These are phyloP conservation scores for Nidula niveotomentosa DNA, from an alignment of 1,284 basidiomycete species.

Conservation along the genomic window DNA sequence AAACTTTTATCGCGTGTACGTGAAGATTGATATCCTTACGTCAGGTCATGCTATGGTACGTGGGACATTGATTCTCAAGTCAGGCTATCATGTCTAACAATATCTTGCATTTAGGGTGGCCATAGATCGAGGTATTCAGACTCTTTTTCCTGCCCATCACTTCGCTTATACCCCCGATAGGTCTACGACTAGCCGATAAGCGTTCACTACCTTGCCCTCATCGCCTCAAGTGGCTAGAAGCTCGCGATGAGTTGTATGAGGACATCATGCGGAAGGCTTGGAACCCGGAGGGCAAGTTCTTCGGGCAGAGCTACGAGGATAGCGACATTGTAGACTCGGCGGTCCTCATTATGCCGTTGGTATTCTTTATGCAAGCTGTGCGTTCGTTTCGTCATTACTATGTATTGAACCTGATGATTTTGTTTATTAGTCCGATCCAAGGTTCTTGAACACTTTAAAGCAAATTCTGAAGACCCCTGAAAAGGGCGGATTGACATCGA, in stretches of 20 bases:
- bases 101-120: slow-evolving; percentile 68
- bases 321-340: slow-evolving; percentile 69
- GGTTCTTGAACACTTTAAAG: slow-evolving; percentile 82
- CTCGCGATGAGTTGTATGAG: slow-evolving; percentile 83
- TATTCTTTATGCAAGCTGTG: slow-evolving; percentile 83
- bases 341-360: slow-evolving; percentile 81
- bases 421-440: slow-evolving; percentile 68
- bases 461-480: slow-evolving; percentile 83
- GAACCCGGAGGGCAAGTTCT: slow-evolving; percentile 66
- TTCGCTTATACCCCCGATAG: slow-evolving; percentile 25
- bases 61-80: background rate
- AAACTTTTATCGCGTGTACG: background rate
- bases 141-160: background rate
- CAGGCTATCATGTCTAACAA: background rate
- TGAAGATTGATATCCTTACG: background rate
- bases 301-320: slow-evolving; percentile 81
- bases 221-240: slow-evolving; percentile 69
- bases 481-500: slow-evolving; percentile 85
- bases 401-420: slow-evolving; percentile 1
- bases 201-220: slow-evolving; percentile 77
- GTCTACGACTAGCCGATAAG: slow-evolving; percentile 88
- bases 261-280: slow-evolving; percentile 82
- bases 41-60: slow-evolving; percentile 85
- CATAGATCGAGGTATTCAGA: slow-evolving; percentile 71
- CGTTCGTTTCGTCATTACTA: slow-evolving; percentile 19